Percentiles rank a stretch among this genome's conserved stretches.
Evolutionary conservation across 768 basidiomycete genomes (phyloP).

Genomic region (Suillus clintonianus): DNA sequence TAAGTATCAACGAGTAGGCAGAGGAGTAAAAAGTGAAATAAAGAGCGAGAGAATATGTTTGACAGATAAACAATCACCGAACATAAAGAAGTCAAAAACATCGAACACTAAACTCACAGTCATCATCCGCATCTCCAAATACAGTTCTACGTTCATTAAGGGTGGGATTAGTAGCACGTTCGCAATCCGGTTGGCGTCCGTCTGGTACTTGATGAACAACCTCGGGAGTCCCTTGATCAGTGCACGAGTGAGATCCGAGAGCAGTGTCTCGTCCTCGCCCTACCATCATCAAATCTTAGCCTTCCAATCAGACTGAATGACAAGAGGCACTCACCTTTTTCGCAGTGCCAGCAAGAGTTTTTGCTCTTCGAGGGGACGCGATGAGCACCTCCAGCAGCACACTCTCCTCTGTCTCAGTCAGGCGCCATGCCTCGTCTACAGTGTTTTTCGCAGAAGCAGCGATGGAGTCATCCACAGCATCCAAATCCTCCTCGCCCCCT

Average conservation of each 20-base stretch:
- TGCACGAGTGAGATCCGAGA: conserved; percentile 78
- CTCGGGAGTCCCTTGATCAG: conserved; percentile 87
- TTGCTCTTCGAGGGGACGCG: conserved; percentile 62
- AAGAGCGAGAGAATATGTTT: not conserved
- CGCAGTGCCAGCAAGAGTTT: conserved; percentile 48
- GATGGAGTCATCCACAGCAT: conserved; percentile 25
- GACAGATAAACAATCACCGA: not conserved
- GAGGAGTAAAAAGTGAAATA: not conserved
- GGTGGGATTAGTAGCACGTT: conserved; percentile 79
- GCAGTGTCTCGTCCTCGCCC: conserved; percentile 72
- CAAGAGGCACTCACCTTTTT: conserved; percentile 65
- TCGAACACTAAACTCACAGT: conserved; percentile 51
- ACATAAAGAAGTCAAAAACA: not conserved
- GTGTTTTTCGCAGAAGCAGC: conserved; percentile 26
- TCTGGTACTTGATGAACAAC: conserved; percentile 91
- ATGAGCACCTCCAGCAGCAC: conserved; percentile 82
- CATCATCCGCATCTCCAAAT: conserved; percentile 92
- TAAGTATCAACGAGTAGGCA: not conserved
- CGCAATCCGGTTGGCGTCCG: conserved; percentile 79
- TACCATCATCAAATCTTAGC: conserved; percentile 24
- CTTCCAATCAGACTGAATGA: not conserved
- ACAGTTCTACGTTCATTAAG: conserved; percentile 87
- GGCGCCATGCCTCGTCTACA: conserved; percentile 79
- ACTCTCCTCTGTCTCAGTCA: conserved; percentile 87
- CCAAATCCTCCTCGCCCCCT: conserved; percentile 44